These are phyloP conservation scores for Teunomyces pallodes DNA, from an alignment of 805 yeast species.

Conservation along the genomic window DNA sequence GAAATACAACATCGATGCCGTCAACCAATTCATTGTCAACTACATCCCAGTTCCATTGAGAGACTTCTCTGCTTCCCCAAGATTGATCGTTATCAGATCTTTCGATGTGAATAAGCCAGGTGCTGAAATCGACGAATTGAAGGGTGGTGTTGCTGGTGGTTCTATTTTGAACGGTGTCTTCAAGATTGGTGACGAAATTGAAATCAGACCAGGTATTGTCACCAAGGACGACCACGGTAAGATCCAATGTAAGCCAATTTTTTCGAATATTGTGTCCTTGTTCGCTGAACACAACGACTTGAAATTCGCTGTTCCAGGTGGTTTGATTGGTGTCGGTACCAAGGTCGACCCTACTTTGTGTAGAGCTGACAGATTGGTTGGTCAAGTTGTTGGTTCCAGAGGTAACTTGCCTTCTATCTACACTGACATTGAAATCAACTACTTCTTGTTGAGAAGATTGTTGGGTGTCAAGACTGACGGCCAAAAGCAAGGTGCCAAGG, in stretches of 20 bases:
- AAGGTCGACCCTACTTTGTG: conserved; percentile 98
- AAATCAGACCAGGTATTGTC: conserved; percentile 98
- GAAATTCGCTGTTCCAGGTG: conserved; percentile 99
- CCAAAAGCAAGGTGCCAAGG: conserved; percentile 90
- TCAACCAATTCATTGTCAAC: conserved; percentile 92
- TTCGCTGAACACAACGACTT: conserved; percentile 97
- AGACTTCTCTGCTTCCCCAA: conserved; percentile 91
- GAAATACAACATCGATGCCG: conserved; percentile 98
- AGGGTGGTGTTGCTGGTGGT: conserved; percentile 99
- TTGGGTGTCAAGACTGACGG: conserved; percentile 98
- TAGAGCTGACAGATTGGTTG: conserved; percentile 98
- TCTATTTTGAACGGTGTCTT: conserved; percentile 96
- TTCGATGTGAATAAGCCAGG: conserved; percentile 99
- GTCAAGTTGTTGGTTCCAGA: conserved; percentile 98
- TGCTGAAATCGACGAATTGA: conserved; percentile 91
- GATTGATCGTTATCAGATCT: conserved; percentile 94
- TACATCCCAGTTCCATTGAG: conserved; percentile 95
- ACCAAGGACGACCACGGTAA: conserved; percentile 86
- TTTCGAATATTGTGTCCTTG: conserved; percentile 87
- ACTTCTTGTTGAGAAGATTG: conserved; percentile 92
- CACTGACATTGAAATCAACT: conserved; percentile 96
- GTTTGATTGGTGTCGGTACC: conserved; percentile 98
- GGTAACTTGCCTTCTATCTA: conserved; percentile 94
- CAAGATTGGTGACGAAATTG: conserved; percentile 96
- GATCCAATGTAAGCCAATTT: conserved; percentile 93